A percentile compares a stretch with the other conserved stretches of the same genome.
Conservation (phyloP, 345 rosid genomes). For the Clausena lansium region DNA sequence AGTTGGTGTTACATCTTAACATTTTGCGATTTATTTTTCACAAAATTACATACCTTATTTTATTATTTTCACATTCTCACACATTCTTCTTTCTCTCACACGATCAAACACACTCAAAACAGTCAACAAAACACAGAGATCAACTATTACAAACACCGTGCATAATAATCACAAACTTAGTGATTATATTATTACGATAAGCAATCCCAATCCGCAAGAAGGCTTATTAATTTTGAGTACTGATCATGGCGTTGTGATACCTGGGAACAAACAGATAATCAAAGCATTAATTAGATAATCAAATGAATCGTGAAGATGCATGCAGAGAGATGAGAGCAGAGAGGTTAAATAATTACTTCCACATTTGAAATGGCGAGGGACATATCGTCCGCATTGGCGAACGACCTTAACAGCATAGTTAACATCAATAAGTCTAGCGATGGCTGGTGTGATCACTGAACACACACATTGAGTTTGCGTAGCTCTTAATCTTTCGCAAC, state of each 20-base stretch:
- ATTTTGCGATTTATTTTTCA: neutral
- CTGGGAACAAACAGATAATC: neutral
- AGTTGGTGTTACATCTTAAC: neutral
- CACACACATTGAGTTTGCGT: conserved; percentile 18
- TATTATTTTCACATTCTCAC: too few species aligned
- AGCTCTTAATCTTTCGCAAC: conserved; percentile 17
- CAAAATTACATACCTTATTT: too few species aligned
- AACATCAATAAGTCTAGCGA: conserved; percentile 17
- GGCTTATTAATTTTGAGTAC: too few species aligned
- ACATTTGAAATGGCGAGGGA: conserved; percentile 29
- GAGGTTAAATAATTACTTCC: conserved; percentile 19
- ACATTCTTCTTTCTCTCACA: too few species aligned
- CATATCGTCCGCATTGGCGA: conserved; percentile 22
- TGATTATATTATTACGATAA: too few species aligned
- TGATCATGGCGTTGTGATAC: neutral
- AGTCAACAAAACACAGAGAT: too few species aligned
- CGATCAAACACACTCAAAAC: too few species aligned
- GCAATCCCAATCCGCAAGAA: too few species aligned
- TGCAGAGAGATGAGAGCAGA: neutral
- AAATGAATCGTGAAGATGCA: too few species aligned
- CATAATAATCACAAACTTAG: too few species aligned
- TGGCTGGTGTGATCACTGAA: conserved; percentile 12
- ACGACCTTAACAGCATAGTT: conserved; percentile 11
- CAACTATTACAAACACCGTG: too few species aligned
- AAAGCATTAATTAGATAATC: too few species aligned